Base-by-base conservation (phyloP, 108 stramenopile genomes). In the Chaetoceros tenuissimus region DNA sequence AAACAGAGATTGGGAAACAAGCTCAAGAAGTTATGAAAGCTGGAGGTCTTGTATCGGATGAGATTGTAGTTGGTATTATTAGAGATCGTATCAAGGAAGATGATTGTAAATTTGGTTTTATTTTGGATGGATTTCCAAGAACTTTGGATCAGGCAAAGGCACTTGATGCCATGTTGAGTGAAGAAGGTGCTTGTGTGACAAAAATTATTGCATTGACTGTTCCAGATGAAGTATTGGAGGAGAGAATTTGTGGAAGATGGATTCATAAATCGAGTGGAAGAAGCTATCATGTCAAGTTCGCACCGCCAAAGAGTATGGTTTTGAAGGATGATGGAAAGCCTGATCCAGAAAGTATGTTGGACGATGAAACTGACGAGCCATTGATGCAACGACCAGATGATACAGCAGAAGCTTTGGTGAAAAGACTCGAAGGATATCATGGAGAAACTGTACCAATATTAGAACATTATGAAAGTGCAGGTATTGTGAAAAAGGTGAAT, bases 11-110 rank as follows among this genome's bases (percentile, higher is more conserved):
- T 25, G 99, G 99, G 3, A 72, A 80, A 57, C 80, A 96, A 83
- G 99, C 99, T 34, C 93, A 96, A 60, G 82, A 84, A 13, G 76
- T 98, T 60, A 99, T 99, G 99, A 96, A 95, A 73, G 84, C 94
- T 8, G 99, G 99, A 51, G 89, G 89, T 34, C 71, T 97, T 28
- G 98, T 98, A 48, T 77, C 81, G 28, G 94, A 98, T 59, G 97
- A 98, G 18, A 85, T 98, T 56, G 94, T 98, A 31, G 84, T 96
- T 27, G 94, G 92, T 3, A 95, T 96, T 72, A 93, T 97, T 58
- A 74, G 79, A n/a, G 96, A 97, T 48, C 82, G 91, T 28, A 95
- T 99, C 73, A 54, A 87, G 50, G 78, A 90, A 29, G 73, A 72
- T 3, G 96, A 97, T 53, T 98, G 97, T 77, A 60, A 65, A 47